Base-by-base conservation (phyloP, 176 grass and related monocot genomes). In the Aegilops umbellulata region DNA sequence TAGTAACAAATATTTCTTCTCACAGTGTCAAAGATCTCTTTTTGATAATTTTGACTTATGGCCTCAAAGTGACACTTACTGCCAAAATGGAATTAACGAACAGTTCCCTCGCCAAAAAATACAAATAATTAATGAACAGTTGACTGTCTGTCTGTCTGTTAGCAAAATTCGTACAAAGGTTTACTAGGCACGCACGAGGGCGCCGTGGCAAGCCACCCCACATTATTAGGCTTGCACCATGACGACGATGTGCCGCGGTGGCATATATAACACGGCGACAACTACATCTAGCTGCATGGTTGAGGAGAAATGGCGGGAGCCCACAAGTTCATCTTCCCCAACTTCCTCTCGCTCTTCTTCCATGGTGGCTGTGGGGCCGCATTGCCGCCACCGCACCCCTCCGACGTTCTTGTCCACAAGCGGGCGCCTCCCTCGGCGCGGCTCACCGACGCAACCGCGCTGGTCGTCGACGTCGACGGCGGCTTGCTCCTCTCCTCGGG, bases 401-500 rank as follows among this genome's bases (percentile, higher is more conserved):
- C 72, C 25, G 16, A 29, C 26, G 69, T 63, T 6, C 7, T 10
- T 8, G 25, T 85, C 6, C 89, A 81, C 69, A 23, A 51, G 38
- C 10, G 77, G 63, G 10, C 32, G 19, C 81, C 84, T 6, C 65
- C 81, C 12, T 27, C 80, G 23, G 15, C 47, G n/a, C 80, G 80
- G 15, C 34, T 83, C n/a, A 23, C 79, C 13, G 64, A 55, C 20
- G 22, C 80, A 35, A 23, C 75, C 10, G 74, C 74, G 26, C 23
- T 92, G 30, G 82, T 92, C 5, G 60, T 82, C 46, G 90, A 90
- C 61, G 88, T 92, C 27, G 93, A 95, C 14, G 88, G 93, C 49
- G 83, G 58, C 15, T 80, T 92, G n/a, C 80, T 95, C 51, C 83
- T 78, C 29, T 60, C 83, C 25, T 63, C 83, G 36, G 17, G n/a